Evolutionary conservation across 108 stramenopile species (phyloP).

Genomic region (Conticribra weissflogii): DNA sequence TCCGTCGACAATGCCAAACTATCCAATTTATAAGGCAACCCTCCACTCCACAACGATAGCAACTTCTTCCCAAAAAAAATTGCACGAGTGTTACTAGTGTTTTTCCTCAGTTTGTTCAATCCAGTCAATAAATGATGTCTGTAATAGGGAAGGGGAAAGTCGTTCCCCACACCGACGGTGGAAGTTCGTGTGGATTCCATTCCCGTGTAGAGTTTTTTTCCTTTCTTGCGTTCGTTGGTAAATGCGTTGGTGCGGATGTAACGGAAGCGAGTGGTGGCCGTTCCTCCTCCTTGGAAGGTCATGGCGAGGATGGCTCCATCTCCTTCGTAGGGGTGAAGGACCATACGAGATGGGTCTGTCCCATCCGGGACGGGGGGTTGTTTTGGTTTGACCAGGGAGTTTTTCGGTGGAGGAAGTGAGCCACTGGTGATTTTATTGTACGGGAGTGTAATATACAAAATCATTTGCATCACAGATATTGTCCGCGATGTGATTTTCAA

Average conservation of each 20-base stretch:
- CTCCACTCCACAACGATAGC: constrained; percentile 81
- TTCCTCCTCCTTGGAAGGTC: constrained; percentile 65
- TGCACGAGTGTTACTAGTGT: constrained; percentile 77
- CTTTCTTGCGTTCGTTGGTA: constrained; percentile 82
- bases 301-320: constrained; percentile 82
- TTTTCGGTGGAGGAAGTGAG: constrained; percentile 78
- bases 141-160: constrained; percentile 68
- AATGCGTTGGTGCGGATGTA: constrained; percentile 81
- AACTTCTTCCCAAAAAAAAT: constrained; percentile 81
- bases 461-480: no score
- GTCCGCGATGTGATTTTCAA: neutral
- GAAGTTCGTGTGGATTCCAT: constrained; percentile 79
- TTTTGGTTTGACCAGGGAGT: constrained; percentile 80
- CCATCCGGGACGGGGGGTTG: constrained; percentile 81
- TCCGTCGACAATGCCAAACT: constrained; percentile 77
- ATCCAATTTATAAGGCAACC: constrained; percentile 85
- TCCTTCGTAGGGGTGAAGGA: constrained; percentile 80
- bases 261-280: constrained; percentile 58
- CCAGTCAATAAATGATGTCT: constrained; percentile 83
- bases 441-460: no score
- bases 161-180: constrained; percentile 60
- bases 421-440: constrained; percentile 31
- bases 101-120: constrained; percentile 80
- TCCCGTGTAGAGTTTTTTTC: constrained; percentile 72
- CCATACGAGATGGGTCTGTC: constrained; percentile 70